Evolutionary conservation across 345 rosid species (phyloP).

Genomic region (Pistacia vera): DNA sequence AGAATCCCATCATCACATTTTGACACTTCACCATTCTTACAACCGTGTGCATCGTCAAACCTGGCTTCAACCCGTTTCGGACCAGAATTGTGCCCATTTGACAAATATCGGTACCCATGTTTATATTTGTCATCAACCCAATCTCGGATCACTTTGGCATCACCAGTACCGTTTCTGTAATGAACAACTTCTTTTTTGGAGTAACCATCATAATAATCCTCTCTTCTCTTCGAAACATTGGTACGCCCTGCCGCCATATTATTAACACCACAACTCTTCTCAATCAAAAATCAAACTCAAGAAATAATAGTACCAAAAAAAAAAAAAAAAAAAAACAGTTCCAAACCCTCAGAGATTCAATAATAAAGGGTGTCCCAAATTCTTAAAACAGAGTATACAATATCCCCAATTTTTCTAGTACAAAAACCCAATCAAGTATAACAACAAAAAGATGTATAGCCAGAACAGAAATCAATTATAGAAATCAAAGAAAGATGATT

Average conservation of each 20-base stretch:
- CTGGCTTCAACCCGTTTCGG: constrained; percentile 24
- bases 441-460: background rate
- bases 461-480: background rate
- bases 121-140: background rate
- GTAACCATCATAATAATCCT: constrained; percentile 15
- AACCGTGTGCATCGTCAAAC: constrained; percentile 15
- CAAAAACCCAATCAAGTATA: constrained; percentile 11
- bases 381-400: background rate
- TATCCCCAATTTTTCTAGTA: background rate
- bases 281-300: constrained; percentile 37
- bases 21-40: constrained; percentile 22
- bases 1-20: constrained; percentile 28
- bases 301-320: constrained; percentile 5
- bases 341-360: constrained; percentile 21
- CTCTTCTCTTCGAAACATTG: constrained; percentile 52
- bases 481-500: constrained; percentile 7
- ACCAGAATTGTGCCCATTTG: background rate
- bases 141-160: constrained; percentile 13
- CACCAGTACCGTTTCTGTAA: constrained; percentile 33
- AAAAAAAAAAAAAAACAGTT: constrained; percentile 2
- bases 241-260: constrained; percentile 81
- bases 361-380: background rate
- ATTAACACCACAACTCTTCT: constrained; percentile 56
- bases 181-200: constrained; percentile 23
- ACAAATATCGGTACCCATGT: constrained; percentile 3